A percentile compares a stretch with the other conserved stretches of the same genome.
Evolutionary conservation across 2,329 filamentous ascomycete species (phyloP).

Genomic region (Metarhizium rileyi): DNA sequence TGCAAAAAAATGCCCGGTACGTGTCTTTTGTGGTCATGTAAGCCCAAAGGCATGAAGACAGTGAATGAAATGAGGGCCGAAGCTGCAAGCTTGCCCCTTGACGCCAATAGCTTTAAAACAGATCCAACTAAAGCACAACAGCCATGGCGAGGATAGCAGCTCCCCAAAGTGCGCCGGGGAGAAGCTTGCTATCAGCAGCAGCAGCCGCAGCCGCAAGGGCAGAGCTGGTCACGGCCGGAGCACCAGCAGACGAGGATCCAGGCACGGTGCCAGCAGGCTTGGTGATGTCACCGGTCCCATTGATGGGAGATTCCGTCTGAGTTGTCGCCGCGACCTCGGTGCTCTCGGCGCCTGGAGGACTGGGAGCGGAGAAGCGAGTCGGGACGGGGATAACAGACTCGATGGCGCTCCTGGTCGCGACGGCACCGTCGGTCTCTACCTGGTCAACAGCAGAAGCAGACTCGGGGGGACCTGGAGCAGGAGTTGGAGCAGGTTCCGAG

Average conservation of each 20-base stretch:
- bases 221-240: slow-evolving; percentile 17
- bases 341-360: slow-evolving; percentile 3
- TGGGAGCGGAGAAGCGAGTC: slow-evolving; percentile 9
- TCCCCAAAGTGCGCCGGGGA: slow-evolving; percentile 16
- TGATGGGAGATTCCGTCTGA: slow-evolving; percentile 3
- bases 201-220: slow-evolving; percentile 24
- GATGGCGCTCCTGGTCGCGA: slow-evolving; percentile 5
- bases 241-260: slow-evolving; percentile 1
- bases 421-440: slow-evolving; percentile 8
- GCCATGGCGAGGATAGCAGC: slow-evolving; percentile 17
- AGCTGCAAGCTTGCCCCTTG: not conserved
- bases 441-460: slow-evolving; percentile 12
- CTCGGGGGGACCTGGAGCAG: slow-evolving; percentile 11
- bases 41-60: not conserved
- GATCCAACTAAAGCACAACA: slow-evolving; percentile 15
- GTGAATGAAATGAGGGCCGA: not conserved
- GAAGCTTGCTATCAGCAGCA: slow-evolving; percentile 13
- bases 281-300: slow-evolving; percentile 9
- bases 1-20: slow-evolving; percentile 2
- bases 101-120: not conserved
- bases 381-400: not conserved
- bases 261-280: not conserved
- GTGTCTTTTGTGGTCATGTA: not conserved
- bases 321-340: not conserved
- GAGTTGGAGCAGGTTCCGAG: slow-evolving; percentile 6